Base-by-base conservation (phyloP, 495 filamentous ascomycete species). In the Wilcoxina mikolae region DNA sequence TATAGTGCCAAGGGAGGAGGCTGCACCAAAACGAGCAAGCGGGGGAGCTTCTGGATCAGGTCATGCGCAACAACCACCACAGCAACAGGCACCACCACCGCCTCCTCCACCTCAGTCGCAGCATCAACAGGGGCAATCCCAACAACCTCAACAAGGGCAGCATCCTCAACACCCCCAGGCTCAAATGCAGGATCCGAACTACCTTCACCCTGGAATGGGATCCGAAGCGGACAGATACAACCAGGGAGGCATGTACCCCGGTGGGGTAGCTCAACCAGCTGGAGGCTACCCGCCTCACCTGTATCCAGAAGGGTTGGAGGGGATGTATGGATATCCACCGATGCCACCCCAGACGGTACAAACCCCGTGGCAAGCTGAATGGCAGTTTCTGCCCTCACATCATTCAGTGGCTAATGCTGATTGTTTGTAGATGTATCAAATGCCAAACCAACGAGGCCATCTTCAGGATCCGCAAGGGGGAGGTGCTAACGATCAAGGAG, bases 1-100 rank as follows among this genome's bases (percentile, higher is more conserved):
- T 69, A 98, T 98, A 55, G 91, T 98, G 5, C 91, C 91, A 3
- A 80, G 91, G 33, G 91, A 98, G 67, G 91, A 98, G 64, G 88
- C 56, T 87, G 95, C 68, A 76, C 82, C 31, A 94, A 94, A 72
- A 76, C 87, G 54, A 74, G 76, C 78, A 51, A 72, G 72, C 43
- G 66, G 71, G 12, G 71, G 70, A 38, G 65, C 72, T 38, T 20
- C 38, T 25, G 78, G 72, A 49, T 58, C 63, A 17, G 63, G 62
- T 51, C 59, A 62, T 43, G 56, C 63, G 28, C 61, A 58, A 18
- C 62, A 67, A 28, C 62, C 63, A 28, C 61, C 55, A 18, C 62
- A 67, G 29, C 62, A 60, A 52, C 38, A 57, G 25, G 60, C 67
- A 12, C 60, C 53, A 45, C 60, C 55, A 23, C 60, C 48, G 31